These are phyloP conservation scores for Bipolaris victoriae DNA, from an alignment of 2,329 filamentous ascomycete genomes.

Conservation along the genomic window DNA sequence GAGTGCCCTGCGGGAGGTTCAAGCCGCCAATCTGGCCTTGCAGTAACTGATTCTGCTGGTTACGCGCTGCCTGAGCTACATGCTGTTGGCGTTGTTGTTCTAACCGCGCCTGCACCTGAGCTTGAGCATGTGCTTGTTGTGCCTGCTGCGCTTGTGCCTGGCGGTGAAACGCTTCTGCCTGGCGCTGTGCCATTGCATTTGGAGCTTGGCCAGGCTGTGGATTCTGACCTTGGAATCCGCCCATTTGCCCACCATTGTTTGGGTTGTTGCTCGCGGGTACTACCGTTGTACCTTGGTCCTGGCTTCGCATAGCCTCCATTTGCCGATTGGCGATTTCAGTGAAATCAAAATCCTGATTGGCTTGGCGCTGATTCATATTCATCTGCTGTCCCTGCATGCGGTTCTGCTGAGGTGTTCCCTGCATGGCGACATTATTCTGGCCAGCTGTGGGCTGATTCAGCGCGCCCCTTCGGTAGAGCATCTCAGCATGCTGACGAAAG, in stretches of 20 bases:
- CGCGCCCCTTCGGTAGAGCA: constrained; percentile 33
- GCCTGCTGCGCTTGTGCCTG: constrained; percentile 21
- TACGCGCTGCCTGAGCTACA: constrained; percentile 34
- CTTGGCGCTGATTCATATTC: constrained; percentile 37
- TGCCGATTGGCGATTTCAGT: constrained; percentile 66
- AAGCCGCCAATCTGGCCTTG: constrained; percentile 50
- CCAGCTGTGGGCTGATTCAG: constrained; percentile 23
- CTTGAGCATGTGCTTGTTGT: constrained; percentile 43
- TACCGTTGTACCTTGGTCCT: constrained; percentile 67
- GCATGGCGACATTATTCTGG: constrained; percentile 43
- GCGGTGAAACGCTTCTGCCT: constrained; percentile 26
- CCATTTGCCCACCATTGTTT: constrained; percentile 48
- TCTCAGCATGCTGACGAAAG: constrained; percentile 57
- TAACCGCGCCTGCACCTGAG: constrained; percentile 46
- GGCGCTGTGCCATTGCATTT: constrained; percentile 39
- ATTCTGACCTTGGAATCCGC: constrained; percentile 40
- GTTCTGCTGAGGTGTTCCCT: constrained; percentile 36
- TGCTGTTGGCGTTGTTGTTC: constrained; percentile 47
- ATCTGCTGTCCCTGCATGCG: constrained; percentile 38
- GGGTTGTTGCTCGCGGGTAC: constrained; percentile 67
- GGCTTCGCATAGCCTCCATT: constrained; percentile 65
- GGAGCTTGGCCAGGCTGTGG: constrained; percentile 35
- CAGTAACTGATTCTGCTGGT: constrained; percentile 40
- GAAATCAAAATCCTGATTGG: constrained; percentile 53
- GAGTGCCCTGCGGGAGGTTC: constrained; percentile 49